These are phyloP conservation scores for Aspergillus neoniger DNA, from an alignment of 2,329 filamentous ascomycete genomes.

Conservation along the genomic window DNA sequence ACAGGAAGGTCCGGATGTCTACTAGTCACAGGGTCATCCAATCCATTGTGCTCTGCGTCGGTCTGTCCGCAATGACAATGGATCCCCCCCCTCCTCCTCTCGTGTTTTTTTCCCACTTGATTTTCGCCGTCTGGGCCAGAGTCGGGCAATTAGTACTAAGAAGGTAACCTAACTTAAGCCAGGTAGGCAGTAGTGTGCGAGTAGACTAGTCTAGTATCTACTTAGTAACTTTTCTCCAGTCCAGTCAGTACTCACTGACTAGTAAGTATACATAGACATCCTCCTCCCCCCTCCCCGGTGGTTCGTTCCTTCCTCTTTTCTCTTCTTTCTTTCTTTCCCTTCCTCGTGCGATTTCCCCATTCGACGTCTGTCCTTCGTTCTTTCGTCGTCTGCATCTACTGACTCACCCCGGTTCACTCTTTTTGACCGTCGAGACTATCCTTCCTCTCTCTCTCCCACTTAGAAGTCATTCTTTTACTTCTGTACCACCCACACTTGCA, in stretches of 20 bases:
- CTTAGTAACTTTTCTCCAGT: too few relatives aligned
- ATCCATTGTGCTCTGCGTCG: background rate
- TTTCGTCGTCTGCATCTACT: background rate
- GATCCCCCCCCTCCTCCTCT: background rate
- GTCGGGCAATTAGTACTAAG: background rate
- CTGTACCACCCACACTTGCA: background rate
- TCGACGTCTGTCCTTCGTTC: slow-evolving; percentile 13
- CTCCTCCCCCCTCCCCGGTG: slow-evolving; percentile 6
- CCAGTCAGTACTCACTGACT: too few relatives aligned
- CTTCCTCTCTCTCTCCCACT: background rate
- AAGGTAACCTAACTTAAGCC: too few relatives aligned
- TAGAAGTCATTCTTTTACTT: background rate
- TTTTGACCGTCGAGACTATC: slow-evolving; percentile 2
- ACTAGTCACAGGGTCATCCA: slow-evolving; percentile 1
- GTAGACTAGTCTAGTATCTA: too few relatives aligned
- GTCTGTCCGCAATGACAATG: background rate
- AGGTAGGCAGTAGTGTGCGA: too few relatives aligned
- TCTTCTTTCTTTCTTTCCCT: slow-evolving; percentile 12
- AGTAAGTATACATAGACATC: background rate
- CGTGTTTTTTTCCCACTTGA: background rate
- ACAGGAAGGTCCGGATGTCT: background rate
- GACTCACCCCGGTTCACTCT: slow-evolving; percentile 12
- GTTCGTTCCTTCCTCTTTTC: slow-evolving; percentile 13
- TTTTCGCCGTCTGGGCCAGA: background rate
- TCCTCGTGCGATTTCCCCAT: slow-evolving; percentile 16